Percentiles rank a stretch among this genome's conserved stretches.
These are phyloP conservation scores for Penicillium psychrofluorescens DNA, from an alignment of 495 filamentous ascomycete species.

Conservation along the genomic window DNA sequence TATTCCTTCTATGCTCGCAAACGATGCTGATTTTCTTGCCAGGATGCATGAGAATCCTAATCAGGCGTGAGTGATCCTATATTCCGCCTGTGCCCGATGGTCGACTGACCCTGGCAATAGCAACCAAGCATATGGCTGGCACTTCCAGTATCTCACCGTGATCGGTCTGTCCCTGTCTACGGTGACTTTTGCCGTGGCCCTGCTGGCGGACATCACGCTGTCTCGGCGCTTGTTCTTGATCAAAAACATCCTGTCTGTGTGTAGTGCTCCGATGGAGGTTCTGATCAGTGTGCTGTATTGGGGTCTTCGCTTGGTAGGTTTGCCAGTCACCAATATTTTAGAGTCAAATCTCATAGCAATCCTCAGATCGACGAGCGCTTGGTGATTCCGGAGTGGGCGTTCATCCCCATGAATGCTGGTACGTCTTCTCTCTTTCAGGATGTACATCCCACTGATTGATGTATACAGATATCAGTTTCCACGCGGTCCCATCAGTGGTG, in stretches of 20 bases:
- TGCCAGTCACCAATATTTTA: conserved; percentile 1
- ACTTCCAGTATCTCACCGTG: conserved; percentile 80
- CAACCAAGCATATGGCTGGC: conserved; percentile 70
- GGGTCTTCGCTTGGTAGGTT: conserved; percentile 49
- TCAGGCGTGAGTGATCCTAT: conserved; percentile 28
- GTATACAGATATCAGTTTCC: conserved; percentile 64
- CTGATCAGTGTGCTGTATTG: conserved; percentile 84
- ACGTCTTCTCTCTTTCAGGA: conserved; percentile 5
- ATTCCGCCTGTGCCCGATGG: conserved; percentile 7
- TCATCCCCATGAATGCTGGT: conserved; percentile 39
- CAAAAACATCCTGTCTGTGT: conserved; percentile 69
- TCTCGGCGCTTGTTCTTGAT: conserved; percentile 56
- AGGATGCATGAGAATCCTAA: conserved; percentile 42
- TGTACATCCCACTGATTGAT: conserved; percentile 2
- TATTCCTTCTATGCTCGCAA: conserved; percentile 3
- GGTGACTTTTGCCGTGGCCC: conserved; percentile 58
- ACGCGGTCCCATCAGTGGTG: conserved; percentile 67
- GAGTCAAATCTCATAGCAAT: conserved; percentile 2
- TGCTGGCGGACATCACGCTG: conserved; percentile 69
- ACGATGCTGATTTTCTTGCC: conserved; percentile 5
- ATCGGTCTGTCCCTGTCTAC: conserved; percentile 67
- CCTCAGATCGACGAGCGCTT: conserved; percentile 56
- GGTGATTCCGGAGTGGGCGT: conserved; percentile 46
- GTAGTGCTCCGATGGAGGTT: conserved; percentile 71
- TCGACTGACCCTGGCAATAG: conserved; percentile 25